Evolutionary conservation across 2,329 filamentous ascomycete species (phyloP), one percentile per base, ranked within the genome.

Genomic region (Monosporascus sp.): DNA sequence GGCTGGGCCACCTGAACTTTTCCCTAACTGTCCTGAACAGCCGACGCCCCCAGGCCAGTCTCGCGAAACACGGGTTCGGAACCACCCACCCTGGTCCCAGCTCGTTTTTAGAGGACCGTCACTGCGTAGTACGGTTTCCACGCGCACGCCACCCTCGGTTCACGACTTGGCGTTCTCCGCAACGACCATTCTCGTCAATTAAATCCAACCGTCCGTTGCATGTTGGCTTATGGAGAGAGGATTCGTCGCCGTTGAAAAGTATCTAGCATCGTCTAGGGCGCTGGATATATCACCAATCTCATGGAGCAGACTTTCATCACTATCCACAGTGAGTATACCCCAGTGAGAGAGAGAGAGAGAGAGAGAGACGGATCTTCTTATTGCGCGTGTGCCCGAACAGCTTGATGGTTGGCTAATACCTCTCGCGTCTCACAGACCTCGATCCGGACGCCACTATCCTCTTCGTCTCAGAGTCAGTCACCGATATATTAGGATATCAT

Each of bases 271-370:
- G 48, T 57, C 51, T 59, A 58, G 54, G 52, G 56, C 51, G 50
- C 47, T 57, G 55, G 56, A 60, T 54, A 58, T 60, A 56, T 50
- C 55, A 54, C 58, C 59, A 57, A 61, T 54, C 69, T 66, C 58
- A 89, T 90, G 88, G 88, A 92, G 72, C 88, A 88, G 61, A 94
- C 90, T 34, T 95, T 95, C 73, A 94, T 95, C 74, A 91, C 89
- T 61, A 94, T 95, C 67, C 90, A 94, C 68, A 90, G 90, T 89
- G 73, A 74, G 84, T 76, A 54, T 57, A 57, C 53, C 53, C 54
- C 48, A 17, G 42, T 51, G 47, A 24, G 22, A 41, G 42, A 47
- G 44, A 39, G 47, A 24, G 22, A 41, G 42, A 47, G 44, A 39
- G 38, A 39, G 41, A 47, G 39, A 20, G 44, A 49, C 50, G 48